Conservation (phyloP, 495 filamentous ascomycete genomes). For the Astrothelium macrocarpum region DNA sequence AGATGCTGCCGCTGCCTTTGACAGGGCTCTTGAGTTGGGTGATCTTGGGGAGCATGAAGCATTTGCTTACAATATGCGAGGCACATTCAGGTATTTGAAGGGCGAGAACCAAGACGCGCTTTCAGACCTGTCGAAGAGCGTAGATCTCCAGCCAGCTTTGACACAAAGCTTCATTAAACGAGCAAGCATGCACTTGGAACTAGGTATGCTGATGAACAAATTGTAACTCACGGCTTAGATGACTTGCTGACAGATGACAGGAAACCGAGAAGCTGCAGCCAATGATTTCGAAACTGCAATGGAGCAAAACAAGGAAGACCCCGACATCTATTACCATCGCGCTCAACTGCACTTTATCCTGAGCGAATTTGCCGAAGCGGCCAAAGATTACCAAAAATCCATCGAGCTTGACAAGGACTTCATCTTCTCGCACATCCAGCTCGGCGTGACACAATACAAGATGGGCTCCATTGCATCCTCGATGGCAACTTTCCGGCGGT, state of each 20-base stretch:
- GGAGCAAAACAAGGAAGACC: conserved; percentile 75
- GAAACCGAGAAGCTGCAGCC: conserved; percentile 75
- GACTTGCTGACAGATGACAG: conserved; percentile 40
- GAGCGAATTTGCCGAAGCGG: conserved; percentile 80
- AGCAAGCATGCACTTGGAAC: conserved; percentile 93
- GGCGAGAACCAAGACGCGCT: conserved; percentile 79
- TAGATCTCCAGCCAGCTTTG: conserved; percentile 74
- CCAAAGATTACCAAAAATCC: conserved; percentile 98
- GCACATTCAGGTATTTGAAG: conserved; percentile 86
- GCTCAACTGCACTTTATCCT: conserved; percentile 98
- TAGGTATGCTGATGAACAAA: conserved; percentile 48
- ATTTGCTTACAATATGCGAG: conserved; percentile 88
- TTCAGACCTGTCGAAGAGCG: conserved; percentile 76
- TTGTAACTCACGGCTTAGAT: neutral
- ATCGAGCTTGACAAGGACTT: conserved; percentile 92
- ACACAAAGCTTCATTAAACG: conserved; percentile 98
- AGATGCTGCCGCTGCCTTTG: conserved; percentile 73
- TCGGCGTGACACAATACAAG: conserved; percentile 99
- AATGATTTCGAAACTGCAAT: conserved; percentile 82
- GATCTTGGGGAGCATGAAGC: conserved; percentile 74
- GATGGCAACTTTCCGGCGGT: conserved; percentile 94
- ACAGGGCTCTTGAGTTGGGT: conserved; percentile 71
- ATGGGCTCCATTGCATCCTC: conserved; percentile 96
- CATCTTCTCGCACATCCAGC: conserved; percentile 99
- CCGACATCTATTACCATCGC: conserved; percentile 98